phyloP scores from a whole-genome alignment of 2,329 filamentous ascomycete genomes.

The Aspergillus unguis region DNA sequence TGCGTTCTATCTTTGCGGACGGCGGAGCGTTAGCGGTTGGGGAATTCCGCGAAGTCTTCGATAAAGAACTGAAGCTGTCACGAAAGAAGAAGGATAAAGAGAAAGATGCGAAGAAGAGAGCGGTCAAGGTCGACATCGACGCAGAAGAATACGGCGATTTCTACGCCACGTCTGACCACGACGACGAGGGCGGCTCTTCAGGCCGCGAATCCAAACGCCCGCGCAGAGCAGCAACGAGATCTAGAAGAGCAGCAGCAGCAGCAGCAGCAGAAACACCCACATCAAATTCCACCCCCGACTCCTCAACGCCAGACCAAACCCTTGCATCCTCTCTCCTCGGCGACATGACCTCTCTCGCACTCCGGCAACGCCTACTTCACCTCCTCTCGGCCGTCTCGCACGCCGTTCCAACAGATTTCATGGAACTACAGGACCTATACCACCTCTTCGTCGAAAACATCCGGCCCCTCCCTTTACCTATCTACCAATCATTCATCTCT shows the following conservation, averaged over 20 bases:
- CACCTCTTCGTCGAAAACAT: conserved; percentile 47
- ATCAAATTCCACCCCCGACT: conserved; percentile 8
- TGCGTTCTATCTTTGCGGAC: conserved; percentile 48
- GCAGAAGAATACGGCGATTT: conserved; percentile 44
- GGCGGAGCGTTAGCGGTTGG: conserved; percentile 34
- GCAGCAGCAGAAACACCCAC: not conserved
- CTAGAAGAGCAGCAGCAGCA: not conserved
- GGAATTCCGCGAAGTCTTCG: conserved; percentile 47
- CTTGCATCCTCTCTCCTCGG: conserved; percentile 34
- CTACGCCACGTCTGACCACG: conserved; percentile 39
- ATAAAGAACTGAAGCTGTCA: conserved; percentile 41
- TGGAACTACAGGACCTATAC: conserved; percentile 39
- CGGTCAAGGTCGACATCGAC: conserved; percentile 45
- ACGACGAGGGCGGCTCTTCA: conserved; percentile 31
- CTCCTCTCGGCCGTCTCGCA: conserved; percentile 41
- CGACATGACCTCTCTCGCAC: conserved; percentile 36
- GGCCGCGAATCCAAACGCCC: conserved; percentile 34
- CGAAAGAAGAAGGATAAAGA: conserved; percentile 9
- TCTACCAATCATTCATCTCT: conserved; percentile 47
- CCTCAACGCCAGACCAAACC: conserved; percentile 6
- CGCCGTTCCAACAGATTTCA: conserved; percentile 34
- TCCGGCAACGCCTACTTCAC: conserved; percentile 46
- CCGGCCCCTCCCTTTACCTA: conserved; percentile 42
- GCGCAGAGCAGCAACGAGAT: conserved; percentile 26
- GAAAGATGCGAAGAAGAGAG: conserved; percentile 38